Conservation (phyloP, 768 basidiomycete genomes). For the Inosperma sp. region DNA sequence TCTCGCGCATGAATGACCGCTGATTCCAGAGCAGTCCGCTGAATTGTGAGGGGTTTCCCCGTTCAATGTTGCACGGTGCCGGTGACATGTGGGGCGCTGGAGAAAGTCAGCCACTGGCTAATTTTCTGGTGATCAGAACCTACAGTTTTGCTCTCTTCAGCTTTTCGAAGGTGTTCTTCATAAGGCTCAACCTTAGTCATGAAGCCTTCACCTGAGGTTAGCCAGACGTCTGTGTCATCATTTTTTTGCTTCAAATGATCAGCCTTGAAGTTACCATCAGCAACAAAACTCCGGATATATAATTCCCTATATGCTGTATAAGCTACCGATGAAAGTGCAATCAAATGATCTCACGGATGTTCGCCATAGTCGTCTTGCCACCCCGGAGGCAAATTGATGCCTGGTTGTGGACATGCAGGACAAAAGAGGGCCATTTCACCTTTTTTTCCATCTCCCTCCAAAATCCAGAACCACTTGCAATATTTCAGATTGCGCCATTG, state of each 20-base stretch:
- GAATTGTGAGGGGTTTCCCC: not conserved
- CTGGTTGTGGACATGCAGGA: conserved; percentile 17
- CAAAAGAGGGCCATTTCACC: conserved; percentile 16
- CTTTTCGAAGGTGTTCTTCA: not conserved
- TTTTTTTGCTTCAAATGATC: conserved; percentile 9
- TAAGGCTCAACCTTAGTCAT: conserved; percentile 8
- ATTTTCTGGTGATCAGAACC: no score
- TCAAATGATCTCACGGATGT: not conserved
- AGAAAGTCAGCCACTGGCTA: not conserved
- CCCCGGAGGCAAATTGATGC: conserved; percentile 12
- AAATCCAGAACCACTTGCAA: conserved; percentile 17
- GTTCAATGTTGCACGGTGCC: conserved; percentile 3
- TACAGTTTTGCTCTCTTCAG: conserved; percentile 2
- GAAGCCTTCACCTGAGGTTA: conserved; percentile 13
- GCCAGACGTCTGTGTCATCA: conserved; percentile 7
- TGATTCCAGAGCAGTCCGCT: conserved; percentile 15
- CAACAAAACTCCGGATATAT: conserved; percentile 13
- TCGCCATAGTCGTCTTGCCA: not conserved
- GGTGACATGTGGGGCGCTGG: not conserved
- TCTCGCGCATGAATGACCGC: conserved; percentile 15
- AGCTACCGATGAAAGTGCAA: not conserved
- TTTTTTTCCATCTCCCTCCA: not conserved
- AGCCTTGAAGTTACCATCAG: conserved; percentile 16
- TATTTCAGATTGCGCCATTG: conserved; percentile 19
- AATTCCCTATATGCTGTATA: conserved; percentile 5